Conservation (phyloP, 176 grass and related monocot species). For the Elymus sibiricus region DNA sequence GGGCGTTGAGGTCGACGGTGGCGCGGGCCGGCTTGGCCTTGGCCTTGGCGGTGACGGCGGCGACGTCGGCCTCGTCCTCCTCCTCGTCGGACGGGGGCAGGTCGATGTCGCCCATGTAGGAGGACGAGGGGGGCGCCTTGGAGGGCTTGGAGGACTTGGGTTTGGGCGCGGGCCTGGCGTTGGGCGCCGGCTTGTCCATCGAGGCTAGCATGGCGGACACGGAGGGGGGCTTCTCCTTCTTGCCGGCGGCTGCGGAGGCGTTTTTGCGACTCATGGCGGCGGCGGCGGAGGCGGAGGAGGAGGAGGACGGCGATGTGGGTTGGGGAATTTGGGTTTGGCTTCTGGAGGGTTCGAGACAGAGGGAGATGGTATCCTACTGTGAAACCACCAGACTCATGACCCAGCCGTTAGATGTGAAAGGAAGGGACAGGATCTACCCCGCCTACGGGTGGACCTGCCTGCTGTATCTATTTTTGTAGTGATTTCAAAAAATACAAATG, state of each 20-base stretch:
- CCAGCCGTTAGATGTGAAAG: background rate
- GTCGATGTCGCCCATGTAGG: conserved; percentile 54
- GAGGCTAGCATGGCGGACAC: conserved; percentile 94
- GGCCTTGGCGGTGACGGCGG: background rate
- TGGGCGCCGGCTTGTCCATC: conserved; percentile 62
- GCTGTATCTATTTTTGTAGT: too few species aligned
- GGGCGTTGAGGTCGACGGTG: conserved; percentile 10
- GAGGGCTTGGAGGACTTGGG: conserved; percentile 38
- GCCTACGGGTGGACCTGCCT: too few species aligned
- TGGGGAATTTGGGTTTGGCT: conserved; percentile 14
- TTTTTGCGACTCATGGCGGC: conserved; percentile 75
- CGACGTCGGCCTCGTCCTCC: conserved; percentile 20
- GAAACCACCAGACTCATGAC: background rate
- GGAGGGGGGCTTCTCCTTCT: conserved; percentile 59
- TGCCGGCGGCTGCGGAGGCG: conserved; percentile 33
- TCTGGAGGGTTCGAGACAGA: background rate
- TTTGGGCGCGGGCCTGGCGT: conserved; percentile 45
- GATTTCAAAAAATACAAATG: too few species aligned
- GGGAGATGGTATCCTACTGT: background rate
- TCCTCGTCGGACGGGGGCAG: conserved; percentile 59
- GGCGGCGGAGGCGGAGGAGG: conserved; percentile 16
- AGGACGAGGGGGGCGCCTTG: background rate
- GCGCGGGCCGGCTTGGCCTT: conserved; percentile 5
- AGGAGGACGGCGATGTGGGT: background rate
- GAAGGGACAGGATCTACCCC: background rate